phyloP scores from a whole-genome alignment of 768 basidiomycete genomes.

The Filobasidium wieringae region DNA sequence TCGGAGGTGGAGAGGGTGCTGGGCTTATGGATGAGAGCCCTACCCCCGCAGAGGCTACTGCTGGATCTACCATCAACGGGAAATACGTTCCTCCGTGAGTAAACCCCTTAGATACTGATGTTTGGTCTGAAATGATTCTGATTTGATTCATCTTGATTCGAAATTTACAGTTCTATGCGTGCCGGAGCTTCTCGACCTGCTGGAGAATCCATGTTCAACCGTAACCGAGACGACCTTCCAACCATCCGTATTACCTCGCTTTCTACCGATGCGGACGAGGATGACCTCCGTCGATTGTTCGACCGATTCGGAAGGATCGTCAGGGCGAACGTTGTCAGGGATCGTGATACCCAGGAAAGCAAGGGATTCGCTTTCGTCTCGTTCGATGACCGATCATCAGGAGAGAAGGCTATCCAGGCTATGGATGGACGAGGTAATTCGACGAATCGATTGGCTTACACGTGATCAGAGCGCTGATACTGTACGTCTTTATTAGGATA shows the following conservation, averaged over 20 bases:
- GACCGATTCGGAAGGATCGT: constrained; percentile 65
- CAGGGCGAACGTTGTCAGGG: constrained; percentile 85
- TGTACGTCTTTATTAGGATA: constrained; percentile 42
- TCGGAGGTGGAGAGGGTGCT: constrained; percentile 43
- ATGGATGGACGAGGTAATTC: constrained; percentile 63
- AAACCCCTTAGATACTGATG: too few species aligned
- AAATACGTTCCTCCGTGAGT: constrained; percentile 78
- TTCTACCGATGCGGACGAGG: constrained; percentile 86
- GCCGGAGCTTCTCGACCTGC: constrained; percentile 49
- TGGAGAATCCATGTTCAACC: constrained; percentile 66
- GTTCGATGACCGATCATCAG: constrained; percentile 69
- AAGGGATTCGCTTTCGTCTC: constrained; percentile 98
- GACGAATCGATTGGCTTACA: neutral
- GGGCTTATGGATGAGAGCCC: constrained; percentile 18
- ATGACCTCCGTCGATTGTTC: constrained; percentile 85
- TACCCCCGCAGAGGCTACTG: constrained; percentile 23
- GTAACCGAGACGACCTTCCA: constrained; percentile 75
- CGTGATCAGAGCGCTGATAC: neutral
- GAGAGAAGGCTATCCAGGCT: constrained; percentile 81
- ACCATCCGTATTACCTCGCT: constrained; percentile 96
- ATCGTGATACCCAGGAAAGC: constrained; percentile 47
- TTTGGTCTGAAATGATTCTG: neutral
- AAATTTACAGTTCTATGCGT: constrained; percentile 52
- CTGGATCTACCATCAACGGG: constrained; percentile 45
- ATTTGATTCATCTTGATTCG: neutral